These are phyloP conservation scores for Exophiala phaeomuriformis DNA, from an alignment of 2,329 filamentous ascomycete genomes.

Conservation along the genomic window DNA sequence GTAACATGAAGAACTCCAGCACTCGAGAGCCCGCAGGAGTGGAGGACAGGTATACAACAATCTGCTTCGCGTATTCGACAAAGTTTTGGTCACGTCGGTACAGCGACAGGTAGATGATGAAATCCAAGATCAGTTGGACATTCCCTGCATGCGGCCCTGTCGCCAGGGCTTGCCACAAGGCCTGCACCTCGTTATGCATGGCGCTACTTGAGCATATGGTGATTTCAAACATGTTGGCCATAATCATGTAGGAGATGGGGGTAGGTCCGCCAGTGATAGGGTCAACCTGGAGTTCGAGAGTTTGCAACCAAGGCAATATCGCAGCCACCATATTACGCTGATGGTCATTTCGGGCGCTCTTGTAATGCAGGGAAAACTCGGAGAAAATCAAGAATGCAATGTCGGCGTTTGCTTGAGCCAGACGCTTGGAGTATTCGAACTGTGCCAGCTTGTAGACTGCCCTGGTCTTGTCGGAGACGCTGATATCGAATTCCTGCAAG, in stretches of 20 bases:
- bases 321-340: conserved; percentile 93
- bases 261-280: conserved; percentile 78
- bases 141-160: conserved; percentile 90
- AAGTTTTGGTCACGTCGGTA: conserved; percentile 96
- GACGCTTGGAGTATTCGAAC: conserved; percentile 86
- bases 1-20: conserved; percentile 83
- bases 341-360: conserved; percentile 69
- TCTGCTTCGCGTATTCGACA: conserved; percentile 95
- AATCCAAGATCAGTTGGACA: conserved; percentile 87
- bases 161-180: conserved; percentile 91
- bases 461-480: conserved; percentile 95
- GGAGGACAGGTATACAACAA: conserved; percentile 90
- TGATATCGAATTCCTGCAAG: conserved; percentile 95
- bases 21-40: conserved; percentile 80
- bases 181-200: conserved; percentile 93
- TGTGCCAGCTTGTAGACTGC: conserved; percentile 96
- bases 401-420: conserved; percentile 82
- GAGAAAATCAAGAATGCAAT: conserved; percentile 91
- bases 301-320: conserved; percentile 92
- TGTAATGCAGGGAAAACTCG: conserved; percentile 90
- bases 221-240: conserved; percentile 92
- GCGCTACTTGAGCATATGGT: conserved; percentile 85
- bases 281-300: conserved; percentile 84
- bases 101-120: conserved; percentile 88
- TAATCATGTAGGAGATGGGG: conserved; percentile 83